Conservation (phyloP, 768 basidiomycete genomes). For the Kwoniella europaea region DNA sequence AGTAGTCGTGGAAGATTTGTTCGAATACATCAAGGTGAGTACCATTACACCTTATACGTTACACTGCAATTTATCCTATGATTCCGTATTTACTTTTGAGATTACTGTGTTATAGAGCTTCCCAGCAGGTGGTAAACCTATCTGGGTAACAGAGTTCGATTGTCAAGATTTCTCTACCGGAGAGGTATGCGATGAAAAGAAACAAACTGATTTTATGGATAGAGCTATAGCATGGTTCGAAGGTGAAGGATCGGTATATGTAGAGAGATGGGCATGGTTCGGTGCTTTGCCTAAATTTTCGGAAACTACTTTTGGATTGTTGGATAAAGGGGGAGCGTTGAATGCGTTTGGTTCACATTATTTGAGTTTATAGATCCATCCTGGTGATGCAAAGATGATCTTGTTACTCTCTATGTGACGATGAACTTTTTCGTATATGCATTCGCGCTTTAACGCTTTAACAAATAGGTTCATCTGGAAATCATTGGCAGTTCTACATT, state of each 20-base stretch:
- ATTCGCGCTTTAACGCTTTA: too few relatives aligned
- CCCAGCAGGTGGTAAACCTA: conserved; percentile 30
- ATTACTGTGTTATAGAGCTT: conserved; percentile 9
- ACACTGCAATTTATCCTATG: too few relatives aligned
- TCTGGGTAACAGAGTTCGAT: conserved; percentile 42
- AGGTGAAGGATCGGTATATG: conserved; percentile 30
- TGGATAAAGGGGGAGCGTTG: conserved; percentile 33
- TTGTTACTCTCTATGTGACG: too few relatives aligned
- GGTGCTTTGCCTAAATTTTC: conserved; percentile 38
- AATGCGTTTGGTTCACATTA: conserved; percentile 35
- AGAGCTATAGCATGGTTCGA: conserved; percentile 37
- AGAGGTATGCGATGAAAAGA: conserved; percentile 28
- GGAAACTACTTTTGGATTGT: conserved; percentile 33
- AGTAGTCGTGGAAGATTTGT: conserved; percentile 36
- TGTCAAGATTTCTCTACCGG: conserved; percentile 41
- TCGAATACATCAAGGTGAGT: conserved; percentile 36
- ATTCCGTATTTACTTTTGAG: too few relatives aligned
- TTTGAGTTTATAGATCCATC: conserved; percentile 2
- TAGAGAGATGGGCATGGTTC: conserved; percentile 50
- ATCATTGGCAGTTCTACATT: too few relatives aligned
- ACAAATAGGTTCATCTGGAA: too few relatives aligned
- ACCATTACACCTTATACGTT: not conserved
- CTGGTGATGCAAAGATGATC: too few relatives aligned
- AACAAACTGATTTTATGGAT: conserved; percentile 43
- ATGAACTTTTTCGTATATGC: too few relatives aligned